Evolutionary conservation across 495 filamentous ascomycete species (phyloP), one percentile per base, ranked within the genome.

Genomic region (Hypoxylon lenormandii): DNA sequence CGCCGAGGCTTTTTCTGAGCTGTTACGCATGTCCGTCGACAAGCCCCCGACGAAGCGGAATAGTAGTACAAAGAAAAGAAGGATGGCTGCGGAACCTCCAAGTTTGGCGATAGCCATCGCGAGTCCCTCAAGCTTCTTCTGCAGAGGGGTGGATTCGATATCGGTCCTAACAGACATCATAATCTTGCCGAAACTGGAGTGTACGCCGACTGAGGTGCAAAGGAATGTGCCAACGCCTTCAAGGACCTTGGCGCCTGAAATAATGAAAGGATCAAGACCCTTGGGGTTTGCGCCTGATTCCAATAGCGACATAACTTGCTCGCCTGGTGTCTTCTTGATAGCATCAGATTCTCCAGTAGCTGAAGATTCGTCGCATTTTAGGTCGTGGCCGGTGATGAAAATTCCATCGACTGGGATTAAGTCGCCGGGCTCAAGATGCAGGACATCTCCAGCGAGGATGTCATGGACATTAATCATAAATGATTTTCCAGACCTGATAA

Each of bases 341-440:
- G 88, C 75, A 49, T 91, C 88, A 0, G 90, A 91, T 76, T 92
- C 90, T 58, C 90, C 90, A n/a, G 89, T 92, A 0, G 88, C 86
- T 2, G 89, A 91, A 38, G 90, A 92, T 76, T 94, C 91, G 67
- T 94, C 91, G 63, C 90, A 93, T 66, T 88, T 91, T 48, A 93
- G 72, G 73, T 90, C 87, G 73, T 92, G 87, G 8, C 90, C 88
- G 8, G 82, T 81, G 61, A 94, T 90, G 56, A 90, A 86, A 52
- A 94, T 83, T n/a, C 91, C 91, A 72, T 94, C 91, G 0, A 90
- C 91, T 0, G 91, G 90, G 58, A 97, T 85, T 73, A 97, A 83
- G 72, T 97, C 93, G 60, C 94, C 94, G n/a, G 92, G 89, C 74
- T 96, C 92, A 23, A 97, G 77, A 65, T 90, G 86, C 64, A 96